These are phyloP conservation scores for Cyclocybe cylindracea DNA, from an alignment of 768 basidiomycete species.

Conservation along the genomic window DNA sequence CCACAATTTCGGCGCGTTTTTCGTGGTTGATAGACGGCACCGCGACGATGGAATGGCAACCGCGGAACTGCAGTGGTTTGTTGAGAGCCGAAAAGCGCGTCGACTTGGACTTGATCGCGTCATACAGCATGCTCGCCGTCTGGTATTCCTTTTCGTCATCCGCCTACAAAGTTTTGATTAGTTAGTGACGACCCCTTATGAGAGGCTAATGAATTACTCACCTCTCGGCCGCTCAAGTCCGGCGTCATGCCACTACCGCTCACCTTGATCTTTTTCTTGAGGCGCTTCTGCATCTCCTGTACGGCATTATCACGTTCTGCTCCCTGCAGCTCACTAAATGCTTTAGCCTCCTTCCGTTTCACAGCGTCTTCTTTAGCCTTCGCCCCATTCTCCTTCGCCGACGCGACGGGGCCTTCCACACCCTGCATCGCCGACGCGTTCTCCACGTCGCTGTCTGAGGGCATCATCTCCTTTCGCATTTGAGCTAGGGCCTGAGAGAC, in stretches of 20 bases:
- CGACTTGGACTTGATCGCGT: conserved; percentile 14
- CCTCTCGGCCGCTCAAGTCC: no score
- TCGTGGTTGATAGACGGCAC: conserved; percentile 19
- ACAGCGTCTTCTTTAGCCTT: background rate
- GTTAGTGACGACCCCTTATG: no score
- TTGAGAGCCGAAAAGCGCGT: background rate
- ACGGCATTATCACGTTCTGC: conserved; percentile 8
- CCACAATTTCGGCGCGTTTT: conserved; percentile 23
- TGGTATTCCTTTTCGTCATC: conserved; percentile 25
- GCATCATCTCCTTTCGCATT: background rate
- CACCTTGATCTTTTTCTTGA: conserved; percentile 9
- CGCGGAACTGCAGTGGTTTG: conserved; percentile 14
- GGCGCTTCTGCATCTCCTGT: conserved; percentile 19
- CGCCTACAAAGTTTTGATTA: background rate
- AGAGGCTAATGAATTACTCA: no score
- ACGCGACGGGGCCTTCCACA: background rate
- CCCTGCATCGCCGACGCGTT: background rate
- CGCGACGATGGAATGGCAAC: conserved; percentile 31
- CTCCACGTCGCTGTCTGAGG: background rate
- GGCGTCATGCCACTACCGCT: background rate
- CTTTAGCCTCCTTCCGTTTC: conserved; percentile 11
- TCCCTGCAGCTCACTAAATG: conserved; percentile 18
- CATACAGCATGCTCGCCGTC: conserved; percentile 28
- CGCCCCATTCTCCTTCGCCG: background rate
- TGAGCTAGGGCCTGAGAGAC: background rate